These are phyloP conservation scores for Diplocarpon mali DNA, from an alignment of 2,329 filamentous ascomycete genomes.

Conservation along the genomic window DNA sequence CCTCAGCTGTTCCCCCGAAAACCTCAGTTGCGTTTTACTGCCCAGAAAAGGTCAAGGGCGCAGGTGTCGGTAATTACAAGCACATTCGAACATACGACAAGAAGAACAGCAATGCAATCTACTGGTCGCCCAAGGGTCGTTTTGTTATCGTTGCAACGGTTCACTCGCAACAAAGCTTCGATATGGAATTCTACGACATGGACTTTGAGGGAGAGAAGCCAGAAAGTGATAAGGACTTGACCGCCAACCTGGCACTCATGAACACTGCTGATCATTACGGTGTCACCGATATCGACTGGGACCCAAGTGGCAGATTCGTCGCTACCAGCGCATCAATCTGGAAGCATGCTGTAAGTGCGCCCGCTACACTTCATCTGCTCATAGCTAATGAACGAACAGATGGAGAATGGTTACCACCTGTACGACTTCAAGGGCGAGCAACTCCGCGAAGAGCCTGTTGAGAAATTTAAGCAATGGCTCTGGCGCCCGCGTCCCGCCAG, in stretches of 20 bases:
- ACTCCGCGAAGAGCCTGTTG: slow-evolving; percentile 80
- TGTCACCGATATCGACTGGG: slow-evolving; percentile 96
- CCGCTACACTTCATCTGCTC: slow-evolving; percentile 1
- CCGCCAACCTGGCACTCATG: slow-evolving; percentile 91
- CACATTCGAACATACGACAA: slow-evolving; percentile 91
- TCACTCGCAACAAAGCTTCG: slow-evolving; percentile 82
- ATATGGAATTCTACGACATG: slow-evolving; percentile 94
- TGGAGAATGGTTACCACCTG: slow-evolving; percentile 98
- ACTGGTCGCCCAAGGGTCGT: slow-evolving; percentile 93
- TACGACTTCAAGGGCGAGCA: slow-evolving; percentile 92
- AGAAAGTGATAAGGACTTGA: slow-evolving; percentile 85
- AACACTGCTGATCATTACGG: slow-evolving; percentile 92
- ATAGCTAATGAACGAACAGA: slow-evolving; percentile 41
- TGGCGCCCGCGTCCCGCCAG: slow-evolving; percentile 89
- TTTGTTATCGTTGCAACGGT: slow-evolving; percentile 94
- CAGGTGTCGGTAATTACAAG: slow-evolving; percentile 83
- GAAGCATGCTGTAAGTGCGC: slow-evolving; percentile 76
- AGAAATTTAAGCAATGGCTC: slow-evolving; percentile 95
- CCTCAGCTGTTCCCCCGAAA: slow-evolving; percentile 80
- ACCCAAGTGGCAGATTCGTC: slow-evolving; percentile 89
- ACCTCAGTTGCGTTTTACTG: slow-evolving; percentile 94
- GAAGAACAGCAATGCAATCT: slow-evolving; percentile 99
- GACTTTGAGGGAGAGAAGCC: slow-evolving; percentile 97
- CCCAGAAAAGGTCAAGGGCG: slow-evolving; percentile 83
- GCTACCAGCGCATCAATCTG: slow-evolving; percentile 88